Conservation (phyloP, 129 eudicot species). For the Helianthus tuberosus region DNA sequence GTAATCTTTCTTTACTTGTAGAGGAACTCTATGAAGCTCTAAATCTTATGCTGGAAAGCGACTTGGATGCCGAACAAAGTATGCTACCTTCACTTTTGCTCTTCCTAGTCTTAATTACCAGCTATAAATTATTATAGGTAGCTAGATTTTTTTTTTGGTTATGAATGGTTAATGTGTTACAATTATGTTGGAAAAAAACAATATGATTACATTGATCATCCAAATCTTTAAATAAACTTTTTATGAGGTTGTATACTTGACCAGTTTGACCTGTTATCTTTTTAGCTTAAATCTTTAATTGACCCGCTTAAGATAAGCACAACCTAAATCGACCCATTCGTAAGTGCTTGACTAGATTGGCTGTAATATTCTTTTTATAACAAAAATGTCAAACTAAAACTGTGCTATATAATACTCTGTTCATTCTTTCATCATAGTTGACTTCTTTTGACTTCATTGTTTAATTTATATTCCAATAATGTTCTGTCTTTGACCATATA, state of each 20-base stretch:
- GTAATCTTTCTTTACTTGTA: constrained; percentile 49
- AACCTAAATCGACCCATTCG: not conserved
- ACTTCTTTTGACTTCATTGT: not conserved
- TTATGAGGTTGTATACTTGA: not conserved
- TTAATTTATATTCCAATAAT: not conserved
- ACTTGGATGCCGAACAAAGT: constrained; percentile 69
- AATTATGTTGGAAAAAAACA: not conserved
- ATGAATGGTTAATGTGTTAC: not conserved
- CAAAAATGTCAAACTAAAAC: too few relatives aligned
- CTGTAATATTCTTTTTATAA: not conserved
- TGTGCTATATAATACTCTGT: too few relatives aligned
- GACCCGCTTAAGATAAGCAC: not conserved
- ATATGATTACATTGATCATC: not conserved
- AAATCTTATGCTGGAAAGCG: constrained; percentile 89
- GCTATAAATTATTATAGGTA: not conserved
- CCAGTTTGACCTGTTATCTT: not conserved
- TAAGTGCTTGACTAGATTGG: not conserved
- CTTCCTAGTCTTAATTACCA: constrained; percentile 7
- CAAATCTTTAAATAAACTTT: not conserved
- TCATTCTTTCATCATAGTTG: too few relatives aligned
- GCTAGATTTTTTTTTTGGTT: not conserved
- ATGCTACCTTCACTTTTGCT: constrained; percentile 30
- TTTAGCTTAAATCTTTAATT: not conserved
- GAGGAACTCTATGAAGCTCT: constrained; percentile 85
- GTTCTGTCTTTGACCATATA: too few relatives aligned